These are phyloP conservation scores for Fagopyrum tataricum DNA, from an alignment of 148 eudicot species.

Conservation along the genomic window DNA sequence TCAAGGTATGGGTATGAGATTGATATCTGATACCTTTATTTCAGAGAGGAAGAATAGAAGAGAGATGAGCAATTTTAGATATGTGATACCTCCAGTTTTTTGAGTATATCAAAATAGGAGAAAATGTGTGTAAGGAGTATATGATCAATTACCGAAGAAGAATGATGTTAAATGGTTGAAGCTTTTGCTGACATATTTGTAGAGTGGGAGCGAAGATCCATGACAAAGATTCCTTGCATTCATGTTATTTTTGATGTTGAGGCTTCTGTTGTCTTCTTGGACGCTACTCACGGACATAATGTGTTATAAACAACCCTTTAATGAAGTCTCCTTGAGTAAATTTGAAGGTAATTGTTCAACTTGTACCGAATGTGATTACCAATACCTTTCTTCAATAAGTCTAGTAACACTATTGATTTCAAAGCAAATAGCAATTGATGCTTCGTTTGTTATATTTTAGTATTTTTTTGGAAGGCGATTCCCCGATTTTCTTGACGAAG, in stretches of 20 bases:
- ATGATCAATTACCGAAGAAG: constrained; percentile 58
- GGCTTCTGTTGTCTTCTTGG: constrained; percentile 72
- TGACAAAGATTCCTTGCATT: constrained; percentile 76
- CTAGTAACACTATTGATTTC: constrained; percentile 54
- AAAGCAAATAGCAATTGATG: constrained; percentile 70
- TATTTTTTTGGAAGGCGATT: constrained; percentile 71
- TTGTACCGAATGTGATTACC: neutral
- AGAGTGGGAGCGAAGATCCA: constrained; percentile 67
- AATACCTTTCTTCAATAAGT: constrained; percentile 49
- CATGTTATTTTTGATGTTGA: constrained; percentile 77
- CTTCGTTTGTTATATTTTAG: constrained; percentile 71
- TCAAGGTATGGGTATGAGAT: too few species aligned
- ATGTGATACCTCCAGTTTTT: too few species aligned
- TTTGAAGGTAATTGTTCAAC: constrained; percentile 44
- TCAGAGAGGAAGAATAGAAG: too few species aligned
- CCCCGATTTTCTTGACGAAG: constrained; percentile 45
- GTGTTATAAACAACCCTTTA: constrained; percentile 52
- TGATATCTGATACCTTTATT: too few species aligned
- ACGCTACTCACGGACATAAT: constrained; percentile 64
- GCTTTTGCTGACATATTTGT: constrained; percentile 58
- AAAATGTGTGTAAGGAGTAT: too few species aligned
- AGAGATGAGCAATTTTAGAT: too few species aligned
- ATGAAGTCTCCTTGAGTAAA: constrained; percentile 42
- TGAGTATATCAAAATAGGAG: too few species aligned
- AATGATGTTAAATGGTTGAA: constrained; percentile 54